Base-by-base conservation (phyloP, 352 stramenopile species). In the Phytophthora fragariae region DNA sequence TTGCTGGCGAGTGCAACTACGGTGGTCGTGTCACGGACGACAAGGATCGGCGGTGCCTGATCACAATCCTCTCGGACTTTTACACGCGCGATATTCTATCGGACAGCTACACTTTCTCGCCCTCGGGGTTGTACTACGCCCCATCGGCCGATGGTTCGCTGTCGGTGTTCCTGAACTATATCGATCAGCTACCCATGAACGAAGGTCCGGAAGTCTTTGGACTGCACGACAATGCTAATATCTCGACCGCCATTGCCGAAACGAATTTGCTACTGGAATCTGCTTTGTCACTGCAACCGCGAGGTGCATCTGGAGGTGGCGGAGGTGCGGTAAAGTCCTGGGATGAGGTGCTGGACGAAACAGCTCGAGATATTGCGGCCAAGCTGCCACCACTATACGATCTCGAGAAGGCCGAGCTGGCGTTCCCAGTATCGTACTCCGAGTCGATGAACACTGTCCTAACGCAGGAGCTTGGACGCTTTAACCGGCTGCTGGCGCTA, bases 1-100 rank as follows among this genome's bases (percentile, higher is more conserved):
- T 97, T 7, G 92, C 95, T 0, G 95, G 95, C 24, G 93, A 99
- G 55, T 98, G 96, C 78, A 98, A 99, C 83, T 99, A 98, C 72
- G 96, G 96, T 47, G 96, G 96, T 1, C 85, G 96, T 31, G 96
- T 99, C 6, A 99, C 96, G 5, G 96, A 98, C 71, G 95, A 98
- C 75, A 98, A 98, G 61, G 96, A 99, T 72, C 92, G 95, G 1
- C 77, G 92, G 9, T 95, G 88, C 46, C 91, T 96, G 31, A 83
- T 94, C 56, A 96, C 91, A 57, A 92, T 95, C 54, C 71, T 96
- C 39, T 94, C 88, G 31, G 86, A 95, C 58, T 96, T 97, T 58
- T 97, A 95, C 72, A 82, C 85, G 8, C 84, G 85, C 1, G 78
- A 91, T 4, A 94, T 98, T 33, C 76, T 97, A 8, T 73, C 70